Percentiles rank a stretch among this genome's conserved stretches.
These are phyloP conservation scores for Cladophialophora carrionii DNA, from an alignment of 2,329 filamentous ascomycete species.

Conservation along the genomic window DNA sequence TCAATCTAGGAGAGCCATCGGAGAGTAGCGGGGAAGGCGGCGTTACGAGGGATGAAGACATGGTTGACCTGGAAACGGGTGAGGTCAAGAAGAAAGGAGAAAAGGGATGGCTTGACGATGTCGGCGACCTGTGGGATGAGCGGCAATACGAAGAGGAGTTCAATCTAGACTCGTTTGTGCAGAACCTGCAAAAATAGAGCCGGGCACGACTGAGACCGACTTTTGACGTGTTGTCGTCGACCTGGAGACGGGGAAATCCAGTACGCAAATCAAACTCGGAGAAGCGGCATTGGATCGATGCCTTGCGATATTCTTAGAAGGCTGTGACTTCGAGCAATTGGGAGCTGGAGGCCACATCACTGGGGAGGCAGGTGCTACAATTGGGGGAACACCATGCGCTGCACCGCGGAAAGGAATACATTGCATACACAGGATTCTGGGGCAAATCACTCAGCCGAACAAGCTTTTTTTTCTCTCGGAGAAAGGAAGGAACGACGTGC, in stretches of 20 bases:
- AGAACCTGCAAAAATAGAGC: slow-evolving; percentile 73
- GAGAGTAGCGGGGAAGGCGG: slow-evolving; percentile 62
- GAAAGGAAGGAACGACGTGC: no score
- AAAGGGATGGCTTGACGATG: slow-evolving; percentile 92
- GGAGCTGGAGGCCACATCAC: background rate
- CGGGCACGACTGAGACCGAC: background rate
- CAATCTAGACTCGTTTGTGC: slow-evolving; percentile 91
- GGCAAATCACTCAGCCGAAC: background rate
- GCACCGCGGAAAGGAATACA: background rate
- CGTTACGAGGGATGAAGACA: slow-evolving; percentile 69
- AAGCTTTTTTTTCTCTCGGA: no score
- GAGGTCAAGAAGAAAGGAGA: slow-evolving; percentile 93
- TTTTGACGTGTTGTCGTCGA: background rate
- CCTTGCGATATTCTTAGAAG: background rate
- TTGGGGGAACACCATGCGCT: background rate
- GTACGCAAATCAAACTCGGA: background rate
- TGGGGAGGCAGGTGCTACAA: background rate
- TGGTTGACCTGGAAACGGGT: slow-evolving; percentile 84
- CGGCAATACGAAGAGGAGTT: slow-evolving; percentile 98
- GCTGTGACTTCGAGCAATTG: background rate
- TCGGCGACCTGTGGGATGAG: slow-evolving; percentile 97
- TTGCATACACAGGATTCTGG: background rate
- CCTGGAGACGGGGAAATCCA: background rate
- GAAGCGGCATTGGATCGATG: background rate
- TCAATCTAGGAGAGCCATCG: slow-evolving; percentile 78